Conservation (phyloP, 2,329 filamentous ascomycete species). For the Fusarium scirpi region DNA sequence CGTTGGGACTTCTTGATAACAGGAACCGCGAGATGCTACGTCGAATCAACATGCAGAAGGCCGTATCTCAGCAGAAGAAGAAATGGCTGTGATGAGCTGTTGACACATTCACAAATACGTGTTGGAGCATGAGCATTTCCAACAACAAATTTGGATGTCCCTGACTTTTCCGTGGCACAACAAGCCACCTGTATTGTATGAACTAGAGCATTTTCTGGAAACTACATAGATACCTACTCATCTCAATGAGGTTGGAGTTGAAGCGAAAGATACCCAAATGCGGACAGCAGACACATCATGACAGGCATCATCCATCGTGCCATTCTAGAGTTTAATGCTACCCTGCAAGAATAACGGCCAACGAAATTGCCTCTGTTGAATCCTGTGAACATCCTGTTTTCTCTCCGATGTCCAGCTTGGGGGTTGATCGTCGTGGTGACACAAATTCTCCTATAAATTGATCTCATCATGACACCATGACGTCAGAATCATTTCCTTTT, state of each 20-base stretch:
- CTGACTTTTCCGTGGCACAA: slow-evolving; percentile 28
- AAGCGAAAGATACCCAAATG: slow-evolving; percentile 38
- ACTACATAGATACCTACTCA: slow-evolving; percentile 43
- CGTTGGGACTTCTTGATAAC: slow-evolving; percentile 64
- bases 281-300: slow-evolving; percentile 30
- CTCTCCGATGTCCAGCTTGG: slow-evolving; percentile 2
- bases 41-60: slow-evolving; percentile 64
- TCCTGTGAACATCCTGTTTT: slow-evolving; percentile 1
- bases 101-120: background rate
- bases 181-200: slow-evolving; percentile 40
- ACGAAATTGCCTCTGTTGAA: background rate
- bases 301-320: slow-evolving; percentile 17
- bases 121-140: slow-evolving; percentile 21
- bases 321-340: slow-evolving; percentile 8
- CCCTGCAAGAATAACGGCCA: slow-evolving; percentile 17
- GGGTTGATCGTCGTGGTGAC: slow-evolving; percentile 31
- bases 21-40: slow-evolving; percentile 67
- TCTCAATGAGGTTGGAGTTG: slow-evolving; percentile 45
- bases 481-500: slow-evolving; percentile 25
- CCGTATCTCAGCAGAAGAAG: slow-evolving; percentile 52
- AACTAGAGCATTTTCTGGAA: slow-evolving; percentile 32
- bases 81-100: slow-evolving; percentile 45
- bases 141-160: slow-evolving; percentile 27
- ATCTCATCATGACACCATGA: slow-evolving; percentile 42
- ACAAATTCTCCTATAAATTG: slow-evolving; percentile 17